A percentile compares a stretch with the other conserved stretches of the same genome.
phyloP scores from a whole-genome alignment of 352 stramenopile genomes.

The Albugo candida region DNA sequence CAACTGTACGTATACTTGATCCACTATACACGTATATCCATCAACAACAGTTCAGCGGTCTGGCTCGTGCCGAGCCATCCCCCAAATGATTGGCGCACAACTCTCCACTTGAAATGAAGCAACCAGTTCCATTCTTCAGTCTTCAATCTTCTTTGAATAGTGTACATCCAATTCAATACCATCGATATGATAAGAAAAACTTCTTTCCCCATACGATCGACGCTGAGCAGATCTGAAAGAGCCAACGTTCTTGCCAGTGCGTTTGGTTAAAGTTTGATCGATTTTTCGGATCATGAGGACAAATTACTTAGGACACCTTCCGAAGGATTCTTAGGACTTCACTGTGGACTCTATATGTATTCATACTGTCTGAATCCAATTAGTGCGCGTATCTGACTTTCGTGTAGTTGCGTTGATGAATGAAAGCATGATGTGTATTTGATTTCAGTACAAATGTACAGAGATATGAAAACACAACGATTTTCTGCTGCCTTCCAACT shows the following conservation, averaged over 20 bases:
- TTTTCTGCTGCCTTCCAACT: slow-evolving; percentile 78
- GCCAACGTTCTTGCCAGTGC: slow-evolving; percentile 39
- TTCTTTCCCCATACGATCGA: slow-evolving; percentile 72
- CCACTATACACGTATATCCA: no score
- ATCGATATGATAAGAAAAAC: slow-evolving; percentile 67
- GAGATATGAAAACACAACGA: slow-evolving; percentile 43
- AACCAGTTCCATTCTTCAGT: no score
- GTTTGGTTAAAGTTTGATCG: slow-evolving; percentile 51
- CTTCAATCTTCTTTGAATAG: no score
- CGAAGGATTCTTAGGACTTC: slow-evolving; percentile 37
- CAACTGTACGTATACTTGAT: no score
- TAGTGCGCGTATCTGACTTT: slow-evolving; percentile 3
- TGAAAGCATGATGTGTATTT: slow-evolving; percentile 32
- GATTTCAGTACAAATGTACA: slow-evolving; percentile 43
- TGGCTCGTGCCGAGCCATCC: no score
- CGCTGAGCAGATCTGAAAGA: slow-evolving; percentile 53
- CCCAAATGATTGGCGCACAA: no score
- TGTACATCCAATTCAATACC: no score
- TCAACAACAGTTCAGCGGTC: no score
- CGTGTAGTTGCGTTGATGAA: slow-evolving; percentile 37
- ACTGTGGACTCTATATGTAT: slow-evolving; percentile 61
- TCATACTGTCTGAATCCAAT: slow-evolving; percentile 63
- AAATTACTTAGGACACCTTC: slow-evolving; percentile 70
- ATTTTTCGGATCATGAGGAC: slow-evolving; percentile 37
- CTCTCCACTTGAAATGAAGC: no score